Evolutionary conservation across 1,284 basidiomycete genomes (phyloP).

Genomic region (Rhizoctonia solani): DNA sequence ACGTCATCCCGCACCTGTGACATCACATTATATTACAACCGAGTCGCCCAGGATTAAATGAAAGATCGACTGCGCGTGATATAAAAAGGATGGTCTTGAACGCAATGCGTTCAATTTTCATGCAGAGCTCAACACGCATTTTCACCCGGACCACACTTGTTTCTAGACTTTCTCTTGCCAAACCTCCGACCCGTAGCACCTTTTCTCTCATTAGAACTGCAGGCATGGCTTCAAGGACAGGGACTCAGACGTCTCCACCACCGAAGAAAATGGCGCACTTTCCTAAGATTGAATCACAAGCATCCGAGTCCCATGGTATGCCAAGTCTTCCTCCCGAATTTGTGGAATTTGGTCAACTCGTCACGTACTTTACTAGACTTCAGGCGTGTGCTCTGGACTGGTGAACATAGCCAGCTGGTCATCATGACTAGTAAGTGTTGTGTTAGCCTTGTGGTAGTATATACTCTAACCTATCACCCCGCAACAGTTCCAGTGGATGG

Average conservation of each 20-base stretch:
- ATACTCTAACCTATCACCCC: neutral
- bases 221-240: constrained; percentile 20
- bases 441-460: neutral
- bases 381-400: constrained; percentile 32
- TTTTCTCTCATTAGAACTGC: neutral
- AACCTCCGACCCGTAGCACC: neutral
- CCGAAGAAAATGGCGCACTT: constrained; percentile 27
- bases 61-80: neutral
- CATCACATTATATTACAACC: too few relatives aligned
- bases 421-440: constrained; percentile 31
- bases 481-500: constrained; percentile 25
- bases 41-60: neutral
- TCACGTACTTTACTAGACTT: constrained; percentile 14
- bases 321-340: neutral
- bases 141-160: neutral
- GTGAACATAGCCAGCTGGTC: constrained; percentile 33
- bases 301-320: constrained; percentile 22
- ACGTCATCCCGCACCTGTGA: constrained; percentile 15
- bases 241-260: constrained; percentile 19
- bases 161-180: neutral
- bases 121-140: neutral
- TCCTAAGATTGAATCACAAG: constrained; percentile 17
- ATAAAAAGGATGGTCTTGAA: neutral
- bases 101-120: neutral
- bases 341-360: neutral